phyloP scores from a whole-genome alignment of 2,329 filamentous ascomycete species.

The Colletotrichum orbiculare region DNA sequence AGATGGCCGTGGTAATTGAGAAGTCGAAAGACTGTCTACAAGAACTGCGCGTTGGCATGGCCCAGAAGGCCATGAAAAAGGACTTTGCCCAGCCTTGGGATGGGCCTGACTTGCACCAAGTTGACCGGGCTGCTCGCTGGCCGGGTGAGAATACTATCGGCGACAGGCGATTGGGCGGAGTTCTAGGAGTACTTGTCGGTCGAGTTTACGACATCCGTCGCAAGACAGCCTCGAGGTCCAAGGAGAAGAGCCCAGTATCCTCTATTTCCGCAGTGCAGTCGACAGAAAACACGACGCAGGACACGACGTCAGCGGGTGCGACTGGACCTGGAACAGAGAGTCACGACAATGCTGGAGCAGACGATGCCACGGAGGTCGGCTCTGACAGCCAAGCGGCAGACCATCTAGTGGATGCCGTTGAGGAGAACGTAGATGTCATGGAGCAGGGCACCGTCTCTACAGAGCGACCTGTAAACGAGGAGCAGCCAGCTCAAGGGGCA shows the following conservation, averaged over 20 bases:
- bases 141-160: slow-evolving; percentile 68
- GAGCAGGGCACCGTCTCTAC: neutral
- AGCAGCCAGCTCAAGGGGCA: neutral
- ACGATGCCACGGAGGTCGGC: slow-evolving; percentile 10
- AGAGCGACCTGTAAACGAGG: too few relatives aligned
- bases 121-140: slow-evolving; percentile 68
- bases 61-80: slow-evolving; percentile 55
- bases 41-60: slow-evolving; percentile 80
- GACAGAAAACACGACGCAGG: neutral
- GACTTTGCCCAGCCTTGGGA: slow-evolving; percentile 74
- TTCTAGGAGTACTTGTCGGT: slow-evolving; percentile 75
- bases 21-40: slow-evolving; percentile 73
- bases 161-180: slow-evolving; percentile 73
- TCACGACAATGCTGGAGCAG: slow-evolving; percentile 4
- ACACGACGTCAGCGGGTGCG: slow-evolving; percentile 6
- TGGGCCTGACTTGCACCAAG: slow-evolving; percentile 69
- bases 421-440: neutral
- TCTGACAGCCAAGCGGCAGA: neutral
- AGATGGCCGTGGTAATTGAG: slow-evolving; percentile 82
- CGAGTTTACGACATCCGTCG: slow-evolving; percentile 70
- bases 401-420: neutral
- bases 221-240: slow-evolving; percentile 35
- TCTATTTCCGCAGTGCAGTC: slow-evolving; percentile 7
- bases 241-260: slow-evolving; percentile 9
- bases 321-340: neutral